Evolutionary conservation across 495 filamentous ascomycete species (phyloP), one percentile per base, ranked within the genome.

Genomic region (Tuber umbilicatum): DNA sequence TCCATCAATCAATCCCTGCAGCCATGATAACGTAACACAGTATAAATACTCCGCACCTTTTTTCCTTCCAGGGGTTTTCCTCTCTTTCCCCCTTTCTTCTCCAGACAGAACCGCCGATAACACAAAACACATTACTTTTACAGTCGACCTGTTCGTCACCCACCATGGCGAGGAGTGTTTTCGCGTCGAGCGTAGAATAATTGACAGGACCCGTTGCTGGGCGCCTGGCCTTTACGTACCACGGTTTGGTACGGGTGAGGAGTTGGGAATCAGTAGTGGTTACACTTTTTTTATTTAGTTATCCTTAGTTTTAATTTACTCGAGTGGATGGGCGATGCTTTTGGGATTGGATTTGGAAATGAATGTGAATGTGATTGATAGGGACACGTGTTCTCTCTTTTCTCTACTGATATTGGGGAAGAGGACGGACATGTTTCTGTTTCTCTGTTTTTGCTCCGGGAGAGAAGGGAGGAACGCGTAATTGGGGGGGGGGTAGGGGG

Each of bases 211-310:
- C 73, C 72, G 73, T 73, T 74, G 78, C 78, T 81, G 80, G 80
- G 80, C 80, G 71, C 79, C 80, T 76, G 79, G 70, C 77, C 78
- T 79, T 72, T 72, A 81, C 73, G 77, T 71, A 73, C n/a, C n/a
- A n/a, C 68, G 37, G 45, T 71, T 71, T 41, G 69, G 72, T 78
- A 73, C 43, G 73, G 31, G 70, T 75, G 80, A 81, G 72, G 75
- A 81, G 75, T 74, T 81, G 72, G 80, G 79, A 81, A 81, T 81
- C 80, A 81, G 80, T 74, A 70, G 73, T 68, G 80, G 79, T 76
- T 67, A 81, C 81, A 81, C 16, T 31, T 68, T 42, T 67, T 75
- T 73, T 35, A n/a, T n/a, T n/a, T n/a, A n/a, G n/a, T 72, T 12
- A 14, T 16, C 16, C 10, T 43, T 42, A 42, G 9, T 10, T 43